A percentile compares a stretch with the other conserved stretches of the same genome.
Evolutionary conservation across 768 basidiomycete genomes (phyloP).

Genomic region (Boletus rex-veris): DNA sequence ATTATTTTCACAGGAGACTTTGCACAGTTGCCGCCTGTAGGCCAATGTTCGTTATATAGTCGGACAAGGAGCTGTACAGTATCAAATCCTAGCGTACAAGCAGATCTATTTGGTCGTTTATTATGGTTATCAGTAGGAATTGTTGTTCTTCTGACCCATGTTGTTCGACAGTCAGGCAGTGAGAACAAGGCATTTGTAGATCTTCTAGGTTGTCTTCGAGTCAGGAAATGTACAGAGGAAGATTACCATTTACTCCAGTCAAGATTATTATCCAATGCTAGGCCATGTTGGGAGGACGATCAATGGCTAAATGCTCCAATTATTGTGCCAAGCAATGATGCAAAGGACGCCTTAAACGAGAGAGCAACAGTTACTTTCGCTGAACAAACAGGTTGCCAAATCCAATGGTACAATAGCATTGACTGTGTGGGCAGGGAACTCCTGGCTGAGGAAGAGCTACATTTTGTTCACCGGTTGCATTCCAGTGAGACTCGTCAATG

Average conservation of each 20-base stretch:
- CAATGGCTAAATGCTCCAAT: neutral
- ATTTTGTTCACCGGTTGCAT: neutral
- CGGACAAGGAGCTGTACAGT: neutral
- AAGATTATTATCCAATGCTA: too few species aligned
- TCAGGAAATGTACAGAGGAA: neutral
- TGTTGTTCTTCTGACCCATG: neutral
- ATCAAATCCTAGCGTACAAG: too few species aligned
- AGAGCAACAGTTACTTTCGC: neutral
- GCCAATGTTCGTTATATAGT: neutral
- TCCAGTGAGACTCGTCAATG: neutral
- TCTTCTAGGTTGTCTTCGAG: neutral
- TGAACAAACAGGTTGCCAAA: too few species aligned
- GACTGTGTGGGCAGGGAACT: too few species aligned
- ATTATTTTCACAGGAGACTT: neutral
- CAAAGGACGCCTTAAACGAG: neutral
- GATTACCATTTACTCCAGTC: neutral
- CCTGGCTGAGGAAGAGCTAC: too few species aligned
- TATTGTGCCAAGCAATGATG: neutral
- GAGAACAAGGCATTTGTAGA: neutral
- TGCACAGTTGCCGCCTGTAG: neutral
- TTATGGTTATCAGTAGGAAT: neutral
- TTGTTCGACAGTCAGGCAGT: neutral
- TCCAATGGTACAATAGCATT: too few species aligned
- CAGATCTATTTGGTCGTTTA: neutral
- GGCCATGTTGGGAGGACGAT: too few species aligned